Conservation (phyloP, 495 filamentous ascomycete species). For the Durotheca rogersii region DNA sequence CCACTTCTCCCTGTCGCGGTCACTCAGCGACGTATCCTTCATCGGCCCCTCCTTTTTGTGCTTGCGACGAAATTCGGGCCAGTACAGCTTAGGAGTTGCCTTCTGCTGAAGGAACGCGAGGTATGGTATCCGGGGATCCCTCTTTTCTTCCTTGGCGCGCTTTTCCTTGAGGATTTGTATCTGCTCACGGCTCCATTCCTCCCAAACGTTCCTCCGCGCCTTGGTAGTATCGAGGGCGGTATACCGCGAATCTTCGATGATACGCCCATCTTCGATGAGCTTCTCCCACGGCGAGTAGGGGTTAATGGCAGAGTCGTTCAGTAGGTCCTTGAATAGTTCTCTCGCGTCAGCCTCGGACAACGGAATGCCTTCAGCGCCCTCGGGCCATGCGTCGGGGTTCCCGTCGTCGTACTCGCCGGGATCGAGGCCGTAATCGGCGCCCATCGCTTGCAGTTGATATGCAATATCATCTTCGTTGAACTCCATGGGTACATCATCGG, state of each 20-base stretch:
- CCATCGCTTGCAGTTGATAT: slow-evolving; percentile 86
- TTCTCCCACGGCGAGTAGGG: slow-evolving; percentile 94
- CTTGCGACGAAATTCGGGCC: slow-evolving; percentile 94
- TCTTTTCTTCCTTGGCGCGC: slow-evolving; percentile 75
- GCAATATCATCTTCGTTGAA: slow-evolving; percentile 96
- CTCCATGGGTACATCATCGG: slow-evolving; percentile 64
- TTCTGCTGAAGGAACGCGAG: slow-evolving; percentile 76
- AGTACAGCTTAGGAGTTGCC: slow-evolving; percentile 88
- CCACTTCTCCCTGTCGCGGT: slow-evolving; percentile 87
- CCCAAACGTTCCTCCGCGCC: slow-evolving; percentile 75
- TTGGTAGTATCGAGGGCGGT: slow-evolving; percentile 78
- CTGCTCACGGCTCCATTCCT: slow-evolving; percentile 72
- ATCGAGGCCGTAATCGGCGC: slow-evolving; percentile 66
- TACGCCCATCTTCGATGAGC: slow-evolving; percentile 73
- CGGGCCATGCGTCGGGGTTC: slow-evolving; percentile 65
- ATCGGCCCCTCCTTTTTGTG: slow-evolving; percentile 79
- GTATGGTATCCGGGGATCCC: slow-evolving; percentile 83
- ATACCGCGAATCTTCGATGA: slow-evolving; percentile 85
- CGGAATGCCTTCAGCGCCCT: slow-evolving; percentile 65
- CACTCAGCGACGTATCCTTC: slow-evolving; percentile 70
- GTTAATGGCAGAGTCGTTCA: slow-evolving; percentile 77
- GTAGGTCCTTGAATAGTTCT: slow-evolving; percentile 79
- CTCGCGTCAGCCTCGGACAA: slow-evolving; percentile 67
- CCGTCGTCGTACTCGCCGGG: slow-evolving; percentile 66
- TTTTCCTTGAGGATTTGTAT: slow-evolving; percentile 70